Conservation (phyloP, 768 basidiomycete genomes). For the Cystobasidium onofrii region DNA sequence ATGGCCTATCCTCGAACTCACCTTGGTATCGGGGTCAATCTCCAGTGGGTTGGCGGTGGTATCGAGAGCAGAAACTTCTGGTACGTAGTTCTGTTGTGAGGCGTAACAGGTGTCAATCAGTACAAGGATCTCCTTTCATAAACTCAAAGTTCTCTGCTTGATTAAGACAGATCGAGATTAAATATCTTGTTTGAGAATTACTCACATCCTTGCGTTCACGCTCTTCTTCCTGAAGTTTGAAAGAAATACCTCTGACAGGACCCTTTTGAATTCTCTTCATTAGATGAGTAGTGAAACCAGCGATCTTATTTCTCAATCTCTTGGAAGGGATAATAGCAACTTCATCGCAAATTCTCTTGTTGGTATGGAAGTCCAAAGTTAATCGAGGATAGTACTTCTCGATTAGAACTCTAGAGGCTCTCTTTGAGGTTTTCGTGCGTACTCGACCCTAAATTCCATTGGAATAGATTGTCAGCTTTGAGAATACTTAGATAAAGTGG, state of each 20-base stretch:
- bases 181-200: neutral
- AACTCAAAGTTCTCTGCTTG: too few relatives aligned
- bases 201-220: constrained; percentile 94
- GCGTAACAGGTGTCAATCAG: neutral
- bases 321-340: constrained; percentile 81
- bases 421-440: constrained; percentile 99
- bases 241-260: constrained; percentile 97
- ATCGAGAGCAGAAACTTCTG: constrained; percentile 94
- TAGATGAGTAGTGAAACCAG: constrained; percentile 98
- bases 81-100: constrained; percentile 51
- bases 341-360: constrained; percentile 53
- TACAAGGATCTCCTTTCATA: neutral
- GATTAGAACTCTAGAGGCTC: constrained; percentile 95
- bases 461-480: neutral
- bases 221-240: constrained; percentile 99
- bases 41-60: constrained; percentile 63
- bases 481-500: neutral
- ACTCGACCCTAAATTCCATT: constrained; percentile 73
- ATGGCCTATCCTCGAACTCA: constrained; percentile 47
- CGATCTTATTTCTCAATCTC: constrained; percentile 98
- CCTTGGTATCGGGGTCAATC: constrained; percentile 90
- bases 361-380: constrained; percentile 40
- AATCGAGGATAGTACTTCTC: constrained; percentile 68
- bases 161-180: too few relatives aligned
- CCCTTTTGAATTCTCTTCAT: constrained; percentile 99